phyloP scores from a whole-genome alignment of 257 asterid species.

The Cruciata laevipes region DNA sequence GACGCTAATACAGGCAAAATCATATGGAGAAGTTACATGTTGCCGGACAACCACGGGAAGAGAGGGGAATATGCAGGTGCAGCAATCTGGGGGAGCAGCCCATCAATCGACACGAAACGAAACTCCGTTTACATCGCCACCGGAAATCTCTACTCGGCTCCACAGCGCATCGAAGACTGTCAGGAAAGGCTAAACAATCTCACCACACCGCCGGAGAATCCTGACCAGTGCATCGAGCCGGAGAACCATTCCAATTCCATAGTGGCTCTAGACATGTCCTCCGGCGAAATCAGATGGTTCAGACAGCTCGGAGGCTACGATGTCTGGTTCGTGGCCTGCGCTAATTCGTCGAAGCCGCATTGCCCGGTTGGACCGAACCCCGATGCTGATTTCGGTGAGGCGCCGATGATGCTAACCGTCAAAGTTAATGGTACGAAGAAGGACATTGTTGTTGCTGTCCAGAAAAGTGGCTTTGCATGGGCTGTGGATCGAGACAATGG shows the following conservation, averaged over 20 bases:
- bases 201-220: conserved; percentile 3
- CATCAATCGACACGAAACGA: not conserved
- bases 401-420: not conserved
- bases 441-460: conserved; percentile 6
- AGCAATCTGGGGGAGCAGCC: conserved; percentile 4
- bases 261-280: not conserved
- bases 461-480: conserved; percentile 1
- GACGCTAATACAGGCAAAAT: not conserved
- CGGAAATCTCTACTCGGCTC: conserved; percentile 3
- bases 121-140: not conserved
- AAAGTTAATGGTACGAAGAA: not conserved
- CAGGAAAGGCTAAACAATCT: conserved; percentile 1
- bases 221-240: not conserved
- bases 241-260: conserved; percentile 3
- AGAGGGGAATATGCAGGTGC: not conserved
- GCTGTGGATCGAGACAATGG: conserved; percentile 4
- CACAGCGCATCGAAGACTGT: not conserved
- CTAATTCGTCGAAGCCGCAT: not conserved
- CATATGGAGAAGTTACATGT: not conserved
- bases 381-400: conserved; percentile 6
- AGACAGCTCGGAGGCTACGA: conserved; percentile 4
- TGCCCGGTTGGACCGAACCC: conserved; percentile 5
- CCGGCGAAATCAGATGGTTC: not conserved
- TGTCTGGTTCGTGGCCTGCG: conserved; percentile 3
- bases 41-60: conserved; percentile 1